A percentile compares a stretch with the other conserved stretches of the same genome.
These are phyloP conservation scores for Chenopodium berlandieri DNA, from an alignment of 148 eudicot species.

Conservation along the genomic window DNA sequence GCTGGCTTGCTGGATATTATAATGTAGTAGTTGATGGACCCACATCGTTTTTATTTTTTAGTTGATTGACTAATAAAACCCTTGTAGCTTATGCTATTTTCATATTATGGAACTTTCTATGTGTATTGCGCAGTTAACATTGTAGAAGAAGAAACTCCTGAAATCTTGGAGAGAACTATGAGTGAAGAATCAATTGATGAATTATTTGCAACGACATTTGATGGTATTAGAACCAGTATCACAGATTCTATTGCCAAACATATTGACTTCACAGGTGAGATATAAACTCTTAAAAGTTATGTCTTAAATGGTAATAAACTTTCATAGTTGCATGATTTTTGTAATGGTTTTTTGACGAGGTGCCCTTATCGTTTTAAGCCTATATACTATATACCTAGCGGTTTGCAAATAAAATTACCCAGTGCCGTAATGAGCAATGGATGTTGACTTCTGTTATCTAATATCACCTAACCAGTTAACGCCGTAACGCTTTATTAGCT, in stretches of 20 bases:
- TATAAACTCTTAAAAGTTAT: background rate
- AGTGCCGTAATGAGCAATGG: too few species aligned
- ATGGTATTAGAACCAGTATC: conserved; percentile 60
- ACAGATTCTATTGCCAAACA: conserved; percentile 52
- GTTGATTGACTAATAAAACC: background rate
- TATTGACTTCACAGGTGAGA: conserved; percentile 67
- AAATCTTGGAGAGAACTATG: conserved; percentile 40
- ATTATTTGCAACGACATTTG: conserved; percentile 79
- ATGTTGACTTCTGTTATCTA: too few species aligned
- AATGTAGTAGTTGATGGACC: background rate
- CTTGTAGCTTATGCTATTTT: background rate
- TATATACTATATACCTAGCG: too few species aligned
- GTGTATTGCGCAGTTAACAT: conserved; percentile 29
- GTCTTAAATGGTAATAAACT: background rate
- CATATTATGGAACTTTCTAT: conserved; percentile 3
- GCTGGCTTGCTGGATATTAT: background rate
- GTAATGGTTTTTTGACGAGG: too few species aligned
- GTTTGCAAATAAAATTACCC: too few species aligned
- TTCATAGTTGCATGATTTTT: too few species aligned
- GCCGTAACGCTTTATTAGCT: too few species aligned
- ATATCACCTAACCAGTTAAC: too few species aligned
- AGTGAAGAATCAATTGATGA: conserved; percentile 71
- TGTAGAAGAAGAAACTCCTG: conserved; percentile 38
- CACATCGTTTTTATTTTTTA: background rate
- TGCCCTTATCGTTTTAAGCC: too few species aligned